A percentile compares a stretch with the other conserved stretches of the same genome.
These are phyloP conservation scores for Thielaviopsis populi DNA, from an alignment of 2,329 filamentous ascomycete genomes.

Conservation along the genomic window DNA sequence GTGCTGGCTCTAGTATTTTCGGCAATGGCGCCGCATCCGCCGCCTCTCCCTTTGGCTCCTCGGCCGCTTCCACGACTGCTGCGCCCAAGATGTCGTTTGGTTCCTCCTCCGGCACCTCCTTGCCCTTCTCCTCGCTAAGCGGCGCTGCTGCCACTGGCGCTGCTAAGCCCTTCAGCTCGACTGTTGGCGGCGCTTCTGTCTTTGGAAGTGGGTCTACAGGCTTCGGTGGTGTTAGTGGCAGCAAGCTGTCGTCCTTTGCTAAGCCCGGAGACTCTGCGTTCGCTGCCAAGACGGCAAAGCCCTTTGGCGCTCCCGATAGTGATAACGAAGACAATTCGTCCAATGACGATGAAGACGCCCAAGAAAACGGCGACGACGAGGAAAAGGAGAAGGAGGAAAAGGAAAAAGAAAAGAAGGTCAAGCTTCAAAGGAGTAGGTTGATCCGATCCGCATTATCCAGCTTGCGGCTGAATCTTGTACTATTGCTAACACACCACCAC, in stretches of 20 bases:
- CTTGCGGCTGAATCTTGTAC: neutral
- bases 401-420: conserved; percentile 29
- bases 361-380: conserved; percentile 35
- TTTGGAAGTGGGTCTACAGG: conserved; percentile 33
- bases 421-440: conserved; percentile 53
- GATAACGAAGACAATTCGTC: conserved; percentile 37
- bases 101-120: conserved; percentile 24
- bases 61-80: conserved; percentile 3
- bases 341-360: conserved; percentile 29
- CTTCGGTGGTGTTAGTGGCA: conserved; percentile 50
- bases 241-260: conserved; percentile 37
- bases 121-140: conserved; percentile 33
- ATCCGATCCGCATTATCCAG: neutral
- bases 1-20: conserved; percentile 23
- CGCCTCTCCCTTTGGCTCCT: conserved; percentile 23
- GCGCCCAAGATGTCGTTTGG: conserved; percentile 37
- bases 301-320: conserved; percentile 64
- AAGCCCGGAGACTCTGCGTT: conserved; percentile 39
- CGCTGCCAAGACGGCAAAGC: conserved; percentile 45
- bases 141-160: conserved; percentile 20
- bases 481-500: conserved; percentile 9
- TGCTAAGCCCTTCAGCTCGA: conserved; percentile 34
- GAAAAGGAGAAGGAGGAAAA: conserved; percentile 37
- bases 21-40: conserved; percentile 20
- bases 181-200: conserved; percentile 23